Conservation (phyloP, 140 eudicot genomes). For the Flaveria floridana region DNA sequence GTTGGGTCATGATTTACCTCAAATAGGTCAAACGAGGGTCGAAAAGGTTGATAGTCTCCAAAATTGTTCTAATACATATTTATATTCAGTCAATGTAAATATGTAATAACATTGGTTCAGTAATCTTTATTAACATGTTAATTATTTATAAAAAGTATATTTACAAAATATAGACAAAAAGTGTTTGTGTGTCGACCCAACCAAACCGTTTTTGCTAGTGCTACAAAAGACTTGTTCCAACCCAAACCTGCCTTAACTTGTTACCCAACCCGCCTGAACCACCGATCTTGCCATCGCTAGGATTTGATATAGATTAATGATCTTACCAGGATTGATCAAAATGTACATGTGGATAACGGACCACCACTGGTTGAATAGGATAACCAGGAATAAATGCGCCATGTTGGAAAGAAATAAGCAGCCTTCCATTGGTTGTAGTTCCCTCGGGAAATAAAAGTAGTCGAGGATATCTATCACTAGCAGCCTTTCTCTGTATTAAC, state of each 20-base stretch:
- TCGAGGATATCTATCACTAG: constrained; percentile 85
- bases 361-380: constrained; percentile 88
- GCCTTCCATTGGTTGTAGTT: constrained; percentile 90
- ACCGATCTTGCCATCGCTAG: neutral
- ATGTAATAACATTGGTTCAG: neutral
- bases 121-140: neutral
- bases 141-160: neutral
- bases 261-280: neutral
- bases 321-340: constrained; percentile 96
- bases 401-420: constrained; percentile 77
- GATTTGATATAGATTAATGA: neutral
- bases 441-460: constrained; percentile 99
- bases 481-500: constrained; percentile 95
- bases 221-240: neutral
- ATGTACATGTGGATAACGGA: constrained; percentile 94
- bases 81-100: neutral
- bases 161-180: neutral
- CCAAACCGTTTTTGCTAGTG: neutral
- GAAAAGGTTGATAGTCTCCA: neutral
- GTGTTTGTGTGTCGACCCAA: neutral
- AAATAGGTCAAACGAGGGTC: neutral
- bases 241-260: neutral
- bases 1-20: neutral
- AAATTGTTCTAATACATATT: neutral
- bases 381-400: constrained; percentile 96